Conservation (phyloP, 1,139 yeast genomes). For the Saccharomyces hybrid region DNA sequence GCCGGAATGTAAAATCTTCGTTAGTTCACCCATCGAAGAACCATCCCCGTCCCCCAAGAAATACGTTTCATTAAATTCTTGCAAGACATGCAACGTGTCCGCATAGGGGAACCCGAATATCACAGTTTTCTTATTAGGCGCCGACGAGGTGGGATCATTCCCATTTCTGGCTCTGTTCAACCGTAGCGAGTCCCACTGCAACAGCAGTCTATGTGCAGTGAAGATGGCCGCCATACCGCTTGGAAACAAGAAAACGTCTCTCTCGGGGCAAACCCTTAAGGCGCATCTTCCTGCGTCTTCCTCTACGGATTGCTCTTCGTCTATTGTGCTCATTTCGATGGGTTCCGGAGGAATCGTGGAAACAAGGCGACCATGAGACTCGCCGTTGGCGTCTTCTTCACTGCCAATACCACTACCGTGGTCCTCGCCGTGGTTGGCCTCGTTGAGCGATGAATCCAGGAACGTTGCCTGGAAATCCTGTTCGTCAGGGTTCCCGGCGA, state of each 20-base stretch:
- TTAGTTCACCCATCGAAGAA: conserved; percentile 58
- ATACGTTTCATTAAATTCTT: conserved; percentile 82
- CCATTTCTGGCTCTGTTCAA: conserved; percentile 22
- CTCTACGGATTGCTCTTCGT: conserved; percentile 10
- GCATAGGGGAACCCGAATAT: conserved; percentile 95
- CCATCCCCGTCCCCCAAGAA: conserved; percentile 83
- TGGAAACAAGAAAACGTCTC: conserved; percentile 77
- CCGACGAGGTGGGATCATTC: conserved; percentile 13
- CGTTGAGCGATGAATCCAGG: neutral
- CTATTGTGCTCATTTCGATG: conserved; percentile 9
- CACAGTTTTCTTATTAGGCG: conserved; percentile 55
- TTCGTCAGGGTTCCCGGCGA: neutral
- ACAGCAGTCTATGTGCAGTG: conserved; percentile 64
- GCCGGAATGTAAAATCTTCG: conserved; percentile 51
- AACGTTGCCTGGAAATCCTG: neutral
- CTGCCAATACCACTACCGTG: neutral
- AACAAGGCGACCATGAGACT: neutral
- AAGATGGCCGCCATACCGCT: conserved; percentile 92
- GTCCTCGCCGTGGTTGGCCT: neutral
- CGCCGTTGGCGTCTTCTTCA: neutral
- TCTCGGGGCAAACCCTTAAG: conserved; percentile 18
- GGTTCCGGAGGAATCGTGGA: neutral
- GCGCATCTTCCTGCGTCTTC: neutral
- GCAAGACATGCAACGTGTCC: conserved; percentile 77
- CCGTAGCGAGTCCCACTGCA: conserved; percentile 34